Percentiles rank a stretch among this genome's conserved stretches.
Evolutionary conservation across 345 rosid species (phyloP).

Genomic region (Linum tenue): DNA sequence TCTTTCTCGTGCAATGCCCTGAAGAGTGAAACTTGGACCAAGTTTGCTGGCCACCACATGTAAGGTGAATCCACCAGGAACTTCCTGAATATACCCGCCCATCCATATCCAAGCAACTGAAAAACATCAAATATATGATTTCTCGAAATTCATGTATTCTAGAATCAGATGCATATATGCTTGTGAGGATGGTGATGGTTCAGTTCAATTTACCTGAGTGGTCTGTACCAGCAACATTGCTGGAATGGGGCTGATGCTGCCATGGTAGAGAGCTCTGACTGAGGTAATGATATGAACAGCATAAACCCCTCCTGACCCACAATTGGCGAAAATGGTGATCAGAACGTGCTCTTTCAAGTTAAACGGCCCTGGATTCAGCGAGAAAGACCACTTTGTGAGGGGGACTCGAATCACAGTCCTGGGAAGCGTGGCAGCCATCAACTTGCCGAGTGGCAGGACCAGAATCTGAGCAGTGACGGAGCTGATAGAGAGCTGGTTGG

Average conservation of each 20-base stretch:
- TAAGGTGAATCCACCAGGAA: slow-evolving; percentile 3
- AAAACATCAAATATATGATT: neutral
- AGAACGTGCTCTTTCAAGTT: slow-evolving; percentile 3
- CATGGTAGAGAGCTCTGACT: neutral
- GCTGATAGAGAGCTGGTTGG: slow-evolving; percentile 4
- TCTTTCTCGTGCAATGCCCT: slow-evolving; percentile 2
- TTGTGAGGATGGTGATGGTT: neutral
- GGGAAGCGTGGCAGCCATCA: neutral
- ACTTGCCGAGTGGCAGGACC: neutral
- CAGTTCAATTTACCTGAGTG: neutral
- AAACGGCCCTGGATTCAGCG: slow-evolving; percentile 3
- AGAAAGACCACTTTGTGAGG: neutral
- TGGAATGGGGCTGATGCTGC: neutral
- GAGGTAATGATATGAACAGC: neutral
- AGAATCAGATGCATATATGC: neutral
- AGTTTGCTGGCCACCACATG: slow-evolving; percentile 4
- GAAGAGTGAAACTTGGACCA: slow-evolving; percentile 4
- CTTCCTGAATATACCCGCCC: slow-evolving; percentile 5
- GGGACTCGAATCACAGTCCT: neutral
- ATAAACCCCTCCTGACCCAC: neutral
- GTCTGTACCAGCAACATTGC: slow-evolving; percentile 4
- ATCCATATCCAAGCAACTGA: slow-evolving; percentile 5
- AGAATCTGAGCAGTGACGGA: slow-evolving; percentile 1
- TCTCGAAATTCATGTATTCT: neutral
- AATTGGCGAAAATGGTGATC: neutral